phyloP scores from a whole-genome alignment of 1,284 basidiomycete species.

The Coniferiporia weirii region DNA sequence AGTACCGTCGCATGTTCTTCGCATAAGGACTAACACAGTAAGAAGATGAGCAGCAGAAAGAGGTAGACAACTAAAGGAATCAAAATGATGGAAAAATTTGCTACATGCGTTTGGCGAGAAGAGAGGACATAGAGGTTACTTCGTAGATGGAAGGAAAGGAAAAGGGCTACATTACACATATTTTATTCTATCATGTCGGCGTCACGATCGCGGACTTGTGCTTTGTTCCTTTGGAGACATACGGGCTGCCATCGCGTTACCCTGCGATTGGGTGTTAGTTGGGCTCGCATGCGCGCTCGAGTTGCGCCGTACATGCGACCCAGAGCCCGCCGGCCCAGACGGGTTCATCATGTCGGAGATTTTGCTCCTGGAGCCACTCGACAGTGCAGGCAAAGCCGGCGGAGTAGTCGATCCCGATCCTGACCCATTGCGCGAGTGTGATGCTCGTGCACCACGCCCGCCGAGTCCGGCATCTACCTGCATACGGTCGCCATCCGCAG shows the following conservation, averaged over 20 bases:
- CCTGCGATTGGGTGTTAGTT: constrained; percentile 13
- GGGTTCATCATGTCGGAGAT: constrained; percentile 37
- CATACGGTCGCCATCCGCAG: constrained; percentile 17
- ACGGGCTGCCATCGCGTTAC: constrained; percentile 12
- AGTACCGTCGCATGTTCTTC: not conserved
- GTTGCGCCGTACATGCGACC: constrained; percentile 1
- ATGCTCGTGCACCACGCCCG: constrained; percentile 26
- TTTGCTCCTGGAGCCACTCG: constrained; percentile 44
- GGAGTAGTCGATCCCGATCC: constrained; percentile 30
- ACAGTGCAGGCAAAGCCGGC: constrained; percentile 35
- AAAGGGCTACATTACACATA: not conserved
- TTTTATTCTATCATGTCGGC: not conserved
- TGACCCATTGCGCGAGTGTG: not conserved
- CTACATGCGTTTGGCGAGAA: not conserved
- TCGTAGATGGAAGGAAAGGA: not conserved
- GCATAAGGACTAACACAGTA: not conserved
- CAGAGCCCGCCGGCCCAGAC: constrained; percentile 1
- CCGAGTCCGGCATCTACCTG: constrained; percentile 39
- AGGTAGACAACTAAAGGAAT: not conserved
- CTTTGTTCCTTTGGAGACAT: constrained; percentile 14
- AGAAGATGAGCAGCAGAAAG: not conserved
- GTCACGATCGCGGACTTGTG: constrained; percentile 11
- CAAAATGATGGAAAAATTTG: not conserved
- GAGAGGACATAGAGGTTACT: not conserved
- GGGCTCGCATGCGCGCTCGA: constrained; percentile 7